Conservation (phyloP, 306 rosid species). For the Ochetophila trinervis region DNA sequence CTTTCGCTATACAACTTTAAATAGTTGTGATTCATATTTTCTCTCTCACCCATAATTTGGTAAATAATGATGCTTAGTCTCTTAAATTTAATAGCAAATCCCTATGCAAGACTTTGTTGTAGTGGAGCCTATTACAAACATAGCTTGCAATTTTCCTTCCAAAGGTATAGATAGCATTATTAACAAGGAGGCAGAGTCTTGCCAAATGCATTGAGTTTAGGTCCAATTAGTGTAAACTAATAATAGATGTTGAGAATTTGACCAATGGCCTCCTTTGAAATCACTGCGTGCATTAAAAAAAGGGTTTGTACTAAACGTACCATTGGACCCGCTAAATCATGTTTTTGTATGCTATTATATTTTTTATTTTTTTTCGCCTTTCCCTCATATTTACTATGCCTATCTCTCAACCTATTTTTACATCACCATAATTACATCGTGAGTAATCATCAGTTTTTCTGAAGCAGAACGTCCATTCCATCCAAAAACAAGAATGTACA, state of each 20-base stretch:
- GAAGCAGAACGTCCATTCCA: too few species aligned
- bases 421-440: slow-evolving; percentile 9
- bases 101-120: background rate
- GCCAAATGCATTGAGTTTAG: background rate
- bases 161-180: background rate
- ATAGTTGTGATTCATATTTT: too few species aligned
- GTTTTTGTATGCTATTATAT: background rate
- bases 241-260: background rate
- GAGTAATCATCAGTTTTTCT: background rate
- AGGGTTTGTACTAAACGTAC: background rate
- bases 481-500: too few species aligned
- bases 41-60: too few species aligned
- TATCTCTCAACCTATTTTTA: background rate
- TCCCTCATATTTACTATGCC: background rate
- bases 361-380: background rate
- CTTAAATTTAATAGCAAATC: background rate
- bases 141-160: background rate
- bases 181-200: background rate
- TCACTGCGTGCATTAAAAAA: background rate
- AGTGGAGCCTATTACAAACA: background rate
- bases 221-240: slow-evolving; percentile 8
- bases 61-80: too few species aligned
- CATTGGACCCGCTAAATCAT: slow-evolving; percentile 11
- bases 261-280: background rate
- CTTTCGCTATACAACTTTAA: too few species aligned